Base-by-base conservation (phyloP, 2,329 filamentous ascomycete genomes). In the Raffaelea ambrosiae region DNA sequence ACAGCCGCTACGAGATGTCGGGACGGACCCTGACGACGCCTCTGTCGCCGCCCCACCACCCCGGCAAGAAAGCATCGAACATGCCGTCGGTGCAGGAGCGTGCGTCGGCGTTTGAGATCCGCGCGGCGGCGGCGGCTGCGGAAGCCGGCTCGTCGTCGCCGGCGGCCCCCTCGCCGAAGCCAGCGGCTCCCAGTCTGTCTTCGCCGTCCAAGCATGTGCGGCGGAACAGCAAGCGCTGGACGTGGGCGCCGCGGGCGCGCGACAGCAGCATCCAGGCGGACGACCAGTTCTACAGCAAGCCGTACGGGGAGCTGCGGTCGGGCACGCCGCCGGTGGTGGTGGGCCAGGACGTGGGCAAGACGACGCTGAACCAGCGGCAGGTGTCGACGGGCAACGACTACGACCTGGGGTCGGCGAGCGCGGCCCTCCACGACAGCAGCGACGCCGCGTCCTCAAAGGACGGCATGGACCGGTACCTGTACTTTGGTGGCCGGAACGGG, bases 301-400 rank as follows among this genome's bases (percentile, higher is more conserved):
- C 74, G n/a, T 83, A 83, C 54, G 77, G 77, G n/a, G 71, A 76
- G 43, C 65, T 82, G 41, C 73, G 69, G 56, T 58, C 72, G 3
- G 71, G 64, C 1, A 77, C 74, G 5, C 74, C 76, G 23, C 79
- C 77, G 0, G 59, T 79, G 14, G 68, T 78, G 53, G 59, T 81
- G 13, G 74, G 72, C 14, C 59, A 57, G 29, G 48, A 50, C 4
- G 26, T 47, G n/a, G n/a, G 29, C 20, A 16, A 33, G 31, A 33
- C 31, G 9, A 9, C 16, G 9, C 22, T 22, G 5, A 35, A 40
- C 23, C 54, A n/a, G 58, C 22, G 71, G 69, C 14, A 59, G 54
- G 20, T 64, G 61, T 22, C 67, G 78, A 42, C 76, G 13, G 79
- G 79, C 1, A 79, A 76, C 50, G 79, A 83, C 57, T 76, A 38